phyloP scores from a whole-genome alignment of 441 rosid species.

The Daphne laureola region DNA sequence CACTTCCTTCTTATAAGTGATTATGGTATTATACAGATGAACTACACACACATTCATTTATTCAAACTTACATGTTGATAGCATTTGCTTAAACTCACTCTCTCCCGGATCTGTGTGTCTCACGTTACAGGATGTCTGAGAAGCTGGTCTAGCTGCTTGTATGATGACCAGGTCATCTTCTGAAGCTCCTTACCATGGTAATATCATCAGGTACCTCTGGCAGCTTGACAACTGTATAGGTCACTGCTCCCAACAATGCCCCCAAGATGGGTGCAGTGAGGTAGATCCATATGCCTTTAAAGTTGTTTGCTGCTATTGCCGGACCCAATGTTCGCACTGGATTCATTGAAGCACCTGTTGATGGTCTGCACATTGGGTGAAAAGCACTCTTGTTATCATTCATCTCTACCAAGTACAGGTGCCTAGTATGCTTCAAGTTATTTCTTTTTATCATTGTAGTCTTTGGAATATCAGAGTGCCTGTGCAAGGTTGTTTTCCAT shows the following conservation, averaged over 20 bases:
- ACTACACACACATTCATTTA: constrained; percentile 1
- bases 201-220: constrained; percentile 45
- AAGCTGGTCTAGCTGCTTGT: too few species aligned
- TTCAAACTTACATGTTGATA: constrained; percentile 6
- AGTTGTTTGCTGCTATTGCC: constrained; percentile 76
- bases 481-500: too few species aligned
- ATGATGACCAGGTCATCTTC: constrained; percentile 22
- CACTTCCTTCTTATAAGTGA: neutral
- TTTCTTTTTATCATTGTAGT: too few species aligned
- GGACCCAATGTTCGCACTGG: constrained; percentile 82
- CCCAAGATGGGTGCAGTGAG: constrained; percentile 74
- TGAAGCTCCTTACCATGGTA: constrained; percentile 30
- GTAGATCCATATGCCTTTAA: constrained; percentile 77
- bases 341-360: constrained; percentile 84
- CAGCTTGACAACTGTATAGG: constrained; percentile 65
- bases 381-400: neutral
- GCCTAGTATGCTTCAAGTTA: neutral
- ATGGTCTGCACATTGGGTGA: constrained; percentile 34
- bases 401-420: neutral
- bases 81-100: neutral
- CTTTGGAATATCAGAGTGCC: too few species aligned
- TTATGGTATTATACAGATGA: neutral
- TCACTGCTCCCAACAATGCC: constrained; percentile 70
- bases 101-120: too few species aligned
- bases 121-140: too few species aligned